Percentiles rank a stretch among this genome's conserved stretches.
phyloP scores from a whole-genome alignment of 257 asterid genomes.

The Ajuga chamaepitys region DNA sequence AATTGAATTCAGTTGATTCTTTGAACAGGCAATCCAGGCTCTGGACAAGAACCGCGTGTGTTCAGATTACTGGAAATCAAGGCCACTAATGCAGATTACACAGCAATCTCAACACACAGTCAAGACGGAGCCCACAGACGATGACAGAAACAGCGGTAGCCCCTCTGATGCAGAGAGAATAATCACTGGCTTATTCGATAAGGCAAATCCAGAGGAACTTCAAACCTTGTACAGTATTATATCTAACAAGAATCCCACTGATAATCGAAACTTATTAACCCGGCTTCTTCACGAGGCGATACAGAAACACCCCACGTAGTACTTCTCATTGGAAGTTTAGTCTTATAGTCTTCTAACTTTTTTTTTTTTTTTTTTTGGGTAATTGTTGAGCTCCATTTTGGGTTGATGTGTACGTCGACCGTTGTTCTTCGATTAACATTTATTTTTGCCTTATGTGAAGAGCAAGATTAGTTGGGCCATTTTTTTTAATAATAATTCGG shows the following conservation, averaged over 20 bases:
- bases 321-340: slow-evolving; percentile 8
- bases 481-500: neutral
- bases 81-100: slow-evolving; percentile 79
- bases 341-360: slow-evolving; percentile 2
- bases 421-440: slow-evolving; percentile 14
- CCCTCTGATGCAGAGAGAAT: slow-evolving; percentile 29
- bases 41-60: slow-evolving; percentile 64
- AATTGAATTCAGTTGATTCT: neutral
- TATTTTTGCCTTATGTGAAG: slow-evolving; percentile 23
- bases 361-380: slow-evolving; percentile 18
- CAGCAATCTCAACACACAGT: slow-evolving; percentile 28
- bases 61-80: slow-evolving; percentile 72
- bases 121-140: slow-evolving; percentile 40
- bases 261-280: slow-evolving; percentile 39
- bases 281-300: slow-evolving; percentile 61
- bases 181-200: slow-evolving; percentile 52
- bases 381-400: slow-evolving; percentile 32
- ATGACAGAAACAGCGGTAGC: slow-evolving; percentile 22
- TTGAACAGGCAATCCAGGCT: slow-evolving; percentile 66
- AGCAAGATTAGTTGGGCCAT: slow-evolving; percentile 23
- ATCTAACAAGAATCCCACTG: slow-evolving; percentile 27
- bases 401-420: too few species aligned
- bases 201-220: slow-evolving; percentile 68
- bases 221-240: slow-evolving; percentile 48
- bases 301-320: slow-evolving; percentile 32